Base-by-base conservation (phyloP, 805 yeast species). In the Wickerhamia fluorescens region DNA sequence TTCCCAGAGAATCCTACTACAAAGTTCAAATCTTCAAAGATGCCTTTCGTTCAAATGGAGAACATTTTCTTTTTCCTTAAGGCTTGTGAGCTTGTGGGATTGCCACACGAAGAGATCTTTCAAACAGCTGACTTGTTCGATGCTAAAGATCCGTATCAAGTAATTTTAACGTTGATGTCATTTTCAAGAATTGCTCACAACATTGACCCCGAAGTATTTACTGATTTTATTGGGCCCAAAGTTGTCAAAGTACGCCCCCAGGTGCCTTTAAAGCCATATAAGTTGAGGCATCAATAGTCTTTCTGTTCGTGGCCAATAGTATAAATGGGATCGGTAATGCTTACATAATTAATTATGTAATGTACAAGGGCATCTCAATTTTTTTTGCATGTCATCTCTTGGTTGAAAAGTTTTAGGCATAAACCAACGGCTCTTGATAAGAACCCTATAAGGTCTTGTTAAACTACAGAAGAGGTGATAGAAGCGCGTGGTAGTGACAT, bases 1-100 rank as follows among this genome's bases (percentile, higher is more conserved):
- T n/a, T n/a, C n/a, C n/a, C n/a, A n/a, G n/a, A n/a, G n/a, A 41
- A 41, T 23, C 49, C 54, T 17, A 42, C 58, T 3, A 48, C 62
- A 3, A 71, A 66, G 37, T 76, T 53, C 49, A 83, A 79, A 47
- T 64, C 63, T 28, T 73, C 85, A 7, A 61, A 64, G 29, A 75
- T 83, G 78, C 89, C 94, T 3, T 85, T 84, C 32, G 51, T 58
- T 11, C 73, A 78, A 54, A 85, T 85, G 95, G 95, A 85, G 46
- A 84, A 84, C 45, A 83, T 85, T 19, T 74, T 85, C 28, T 72
- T 73, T 38, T 85, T 85, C 45, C 56, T 85, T 21, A 56, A 64
- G 5, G 73, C 78, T 31, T 75, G 86, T 28, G 71, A 76, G 38
- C 30, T 48, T 4, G 61, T 75, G 29, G 89, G 89, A 2, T 76